Evolutionary conservation across 139 green algal genomes (phyloP).

Genomic region (Haematococcus sp.): DNA sequence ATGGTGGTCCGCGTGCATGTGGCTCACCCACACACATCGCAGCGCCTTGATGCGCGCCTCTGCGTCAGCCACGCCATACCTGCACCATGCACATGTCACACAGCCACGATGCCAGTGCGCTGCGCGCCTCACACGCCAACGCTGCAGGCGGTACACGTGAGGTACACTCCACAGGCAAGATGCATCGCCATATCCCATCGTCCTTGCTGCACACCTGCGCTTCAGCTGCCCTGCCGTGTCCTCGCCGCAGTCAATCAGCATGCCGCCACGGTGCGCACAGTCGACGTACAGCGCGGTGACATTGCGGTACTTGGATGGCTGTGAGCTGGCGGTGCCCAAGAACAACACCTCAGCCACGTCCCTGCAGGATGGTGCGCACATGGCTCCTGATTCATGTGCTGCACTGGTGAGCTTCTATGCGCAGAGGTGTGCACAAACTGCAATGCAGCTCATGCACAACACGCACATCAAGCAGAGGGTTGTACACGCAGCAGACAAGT

Average conservation of each 20-base stretch:
- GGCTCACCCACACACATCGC: slow-evolving; percentile 82
- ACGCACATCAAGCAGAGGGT: too few species aligned
- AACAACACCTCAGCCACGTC: slow-evolving; percentile 53
- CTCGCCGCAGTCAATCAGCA: slow-evolving; percentile 94
- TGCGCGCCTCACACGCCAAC: too few species aligned
- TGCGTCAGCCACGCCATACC: slow-evolving; percentile 20
- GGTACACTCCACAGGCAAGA: not conserved
- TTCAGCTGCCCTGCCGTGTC: slow-evolving; percentile 85
- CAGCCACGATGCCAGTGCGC: too few species aligned
- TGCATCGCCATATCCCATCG: too few species aligned
- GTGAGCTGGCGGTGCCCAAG: slow-evolving; percentile 62
- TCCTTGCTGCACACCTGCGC: slow-evolving; percentile 33
- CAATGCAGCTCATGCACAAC: too few species aligned
- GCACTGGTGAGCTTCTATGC: too few species aligned
- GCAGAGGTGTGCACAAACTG: not conserved
- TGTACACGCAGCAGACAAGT: too few species aligned
- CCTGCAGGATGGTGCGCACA: slow-evolving; percentile 21
- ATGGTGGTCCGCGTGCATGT: slow-evolving; percentile 99
- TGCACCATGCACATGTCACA: too few species aligned
- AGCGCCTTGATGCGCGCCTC: slow-evolving; percentile 30
- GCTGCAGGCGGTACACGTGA: not conserved
- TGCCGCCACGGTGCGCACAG: slow-evolving; percentile 55
- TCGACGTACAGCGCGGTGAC: slow-evolving; percentile 85
- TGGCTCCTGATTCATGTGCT: not conserved
- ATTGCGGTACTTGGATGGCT: slow-evolving; percentile 95